Conservation (phyloP, 2,329 filamentous ascomycete species). For the Keithomyces neogunnii region DNA sequence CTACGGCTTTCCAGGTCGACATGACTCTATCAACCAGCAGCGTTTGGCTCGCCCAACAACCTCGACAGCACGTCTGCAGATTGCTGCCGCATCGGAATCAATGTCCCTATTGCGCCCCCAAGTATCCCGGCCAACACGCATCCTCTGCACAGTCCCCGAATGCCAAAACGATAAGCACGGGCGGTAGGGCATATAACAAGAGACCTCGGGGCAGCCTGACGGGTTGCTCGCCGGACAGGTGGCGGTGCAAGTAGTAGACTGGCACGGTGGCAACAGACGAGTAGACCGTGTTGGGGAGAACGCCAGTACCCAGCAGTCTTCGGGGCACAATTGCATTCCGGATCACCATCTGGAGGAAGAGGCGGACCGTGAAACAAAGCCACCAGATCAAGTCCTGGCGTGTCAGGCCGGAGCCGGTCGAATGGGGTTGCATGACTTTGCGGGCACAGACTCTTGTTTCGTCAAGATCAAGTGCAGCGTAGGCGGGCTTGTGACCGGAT, state of each 20-base stretch:
- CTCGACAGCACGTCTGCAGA: too few relatives aligned
- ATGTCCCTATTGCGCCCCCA: not conserved
- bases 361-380: not conserved
- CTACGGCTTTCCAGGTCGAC: too few relatives aligned
- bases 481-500: too few relatives aligned
- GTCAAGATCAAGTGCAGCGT: too few relatives aligned
- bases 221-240: not conserved
- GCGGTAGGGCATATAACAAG: not conserved
- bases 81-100: constrained; percentile 1
- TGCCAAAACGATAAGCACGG: not conserved
- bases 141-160: not conserved
- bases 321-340: not conserved
- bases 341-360: not conserved
- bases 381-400: not conserved
- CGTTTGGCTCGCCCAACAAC: too few relatives aligned
- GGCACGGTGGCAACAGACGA: not conserved
- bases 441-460: too few relatives aligned
- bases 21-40: too few relatives aligned
- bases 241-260: not conserved
- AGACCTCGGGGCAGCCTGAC: not conserved
- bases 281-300: not conserved
- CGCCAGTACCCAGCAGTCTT: not conserved
- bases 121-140: not conserved
- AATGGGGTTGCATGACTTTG: too few relatives aligned
- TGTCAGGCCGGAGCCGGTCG: too few relatives aligned